phyloP scores from a whole-genome alignment of 2,329 filamentous ascomycete species.

The Verticillium longisporum region DNA sequence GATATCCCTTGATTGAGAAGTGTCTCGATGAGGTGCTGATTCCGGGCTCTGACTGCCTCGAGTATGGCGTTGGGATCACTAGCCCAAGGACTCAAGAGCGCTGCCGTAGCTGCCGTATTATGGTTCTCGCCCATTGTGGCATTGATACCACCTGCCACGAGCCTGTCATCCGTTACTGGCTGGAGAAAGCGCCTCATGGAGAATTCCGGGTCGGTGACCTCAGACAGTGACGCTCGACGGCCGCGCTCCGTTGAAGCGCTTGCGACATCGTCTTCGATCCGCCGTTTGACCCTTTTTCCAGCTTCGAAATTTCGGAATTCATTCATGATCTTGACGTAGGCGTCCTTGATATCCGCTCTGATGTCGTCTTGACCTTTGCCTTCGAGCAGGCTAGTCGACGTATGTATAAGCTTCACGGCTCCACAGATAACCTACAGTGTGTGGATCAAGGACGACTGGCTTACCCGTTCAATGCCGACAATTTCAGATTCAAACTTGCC shows the following conservation, averaged over 20 bases:
- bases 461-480: constrained; percentile 1
- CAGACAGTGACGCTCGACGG: background rate
- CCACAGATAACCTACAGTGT: no score
- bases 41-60: background rate
- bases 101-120: background rate
- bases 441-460: background rate
- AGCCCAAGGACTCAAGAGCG: background rate
- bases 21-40: background rate
- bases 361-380: constrained; percentile 3
- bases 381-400: background rate
- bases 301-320: background rate
- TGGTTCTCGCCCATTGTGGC: no score
- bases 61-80: background rate
- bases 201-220: background rate
- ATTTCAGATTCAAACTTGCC: background rate
- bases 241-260: background rate
- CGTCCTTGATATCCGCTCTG: background rate
- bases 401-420: background rate
- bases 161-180: background rate
- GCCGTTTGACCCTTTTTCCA: background rate
- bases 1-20: background rate
- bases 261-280: background rate
- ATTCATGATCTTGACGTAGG: background rate
- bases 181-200: background rate
- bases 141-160: background rate